Evolutionary conservation across 169 alveolate species (phyloP).

Genomic region (Plasmodium blacklocki): DNA sequence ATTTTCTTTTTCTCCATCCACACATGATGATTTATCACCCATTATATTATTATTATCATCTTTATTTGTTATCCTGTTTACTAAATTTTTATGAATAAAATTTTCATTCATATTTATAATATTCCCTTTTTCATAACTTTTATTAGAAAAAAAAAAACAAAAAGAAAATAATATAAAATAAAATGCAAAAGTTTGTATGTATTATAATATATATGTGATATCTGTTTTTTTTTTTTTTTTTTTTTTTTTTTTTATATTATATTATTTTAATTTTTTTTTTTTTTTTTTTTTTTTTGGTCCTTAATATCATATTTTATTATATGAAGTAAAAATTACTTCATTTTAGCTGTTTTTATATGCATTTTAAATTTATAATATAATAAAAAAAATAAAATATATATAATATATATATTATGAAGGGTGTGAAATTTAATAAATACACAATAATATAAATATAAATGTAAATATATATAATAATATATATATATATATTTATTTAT

Average conservation of each 20-base stretch:
- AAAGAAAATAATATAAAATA: too few relatives aligned
- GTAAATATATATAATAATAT: too few relatives aligned
- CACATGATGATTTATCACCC: background rate
- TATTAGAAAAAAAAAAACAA: background rate
- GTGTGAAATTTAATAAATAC: too few relatives aligned
- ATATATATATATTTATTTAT: too few relatives aligned
- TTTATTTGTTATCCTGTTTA: background rate
- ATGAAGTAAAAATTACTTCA: constrained; percentile 16
- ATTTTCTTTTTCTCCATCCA: constrained; percentile 11
- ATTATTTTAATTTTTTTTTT: background rate
- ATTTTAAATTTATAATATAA: background rate
- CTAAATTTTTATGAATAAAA: background rate
- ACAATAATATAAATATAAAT: too few relatives aligned
- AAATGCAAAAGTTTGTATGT: too few relatives aligned
- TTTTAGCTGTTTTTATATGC: background rate
- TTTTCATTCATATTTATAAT: constrained; percentile 56
- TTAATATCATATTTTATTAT: background rate
- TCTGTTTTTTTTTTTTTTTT: too few relatives aligned
- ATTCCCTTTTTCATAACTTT: constrained; percentile 2
- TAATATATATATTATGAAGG: too few relatives aligned
- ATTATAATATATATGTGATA: too few relatives aligned
- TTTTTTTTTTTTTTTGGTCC: background rate
- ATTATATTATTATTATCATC: background rate
- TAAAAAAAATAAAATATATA: too few relatives aligned
- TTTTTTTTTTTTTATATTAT: background rate